A percentile compares a stretch with the other conserved stretches of the same genome.
phyloP scores from a whole-genome alignment of 1,284 basidiomycete genomes.

The Rhodofomes roseus region DNA sequence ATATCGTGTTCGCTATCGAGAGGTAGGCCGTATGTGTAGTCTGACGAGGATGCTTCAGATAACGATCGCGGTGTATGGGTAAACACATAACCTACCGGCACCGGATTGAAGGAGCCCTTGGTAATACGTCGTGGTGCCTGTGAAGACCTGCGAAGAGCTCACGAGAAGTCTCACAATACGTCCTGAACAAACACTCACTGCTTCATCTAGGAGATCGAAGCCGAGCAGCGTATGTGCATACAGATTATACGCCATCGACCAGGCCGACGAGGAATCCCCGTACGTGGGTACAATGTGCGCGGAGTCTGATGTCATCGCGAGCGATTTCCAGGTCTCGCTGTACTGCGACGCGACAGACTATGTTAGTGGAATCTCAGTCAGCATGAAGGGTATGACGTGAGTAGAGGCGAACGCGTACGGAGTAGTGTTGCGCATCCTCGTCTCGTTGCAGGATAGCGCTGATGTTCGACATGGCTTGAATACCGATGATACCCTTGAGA shows the following conservation, averaged over 20 bases:
- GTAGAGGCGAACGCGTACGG: neutral
- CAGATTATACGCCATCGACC: neutral
- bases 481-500: conserved; percentile 68
- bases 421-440: neutral
- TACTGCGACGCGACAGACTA: neutral
- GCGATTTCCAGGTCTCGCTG: neutral
- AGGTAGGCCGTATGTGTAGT: neutral
- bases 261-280: neutral
- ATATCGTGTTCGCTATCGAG: neutral
- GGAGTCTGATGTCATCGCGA: neutral
- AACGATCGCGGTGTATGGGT: too few relatives aligned
- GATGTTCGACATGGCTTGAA: conserved; percentile 62
- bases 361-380: too few relatives aligned
- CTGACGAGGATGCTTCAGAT: neutral
- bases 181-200: neutral
- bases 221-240: neutral
- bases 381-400: neutral
- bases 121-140: neutral
- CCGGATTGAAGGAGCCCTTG: neutral
- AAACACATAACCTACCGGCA: neutral
- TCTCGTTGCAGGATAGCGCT: conserved; percentile 19
- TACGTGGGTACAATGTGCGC: neutral
- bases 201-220: neutral
- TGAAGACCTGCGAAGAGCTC: neutral
- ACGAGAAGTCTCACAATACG: neutral